These are phyloP conservation scores for Rhipidocladum racemiflorum DNA, from an alignment of 176 grass and related monocot species.

Conservation along the genomic window DNA sequence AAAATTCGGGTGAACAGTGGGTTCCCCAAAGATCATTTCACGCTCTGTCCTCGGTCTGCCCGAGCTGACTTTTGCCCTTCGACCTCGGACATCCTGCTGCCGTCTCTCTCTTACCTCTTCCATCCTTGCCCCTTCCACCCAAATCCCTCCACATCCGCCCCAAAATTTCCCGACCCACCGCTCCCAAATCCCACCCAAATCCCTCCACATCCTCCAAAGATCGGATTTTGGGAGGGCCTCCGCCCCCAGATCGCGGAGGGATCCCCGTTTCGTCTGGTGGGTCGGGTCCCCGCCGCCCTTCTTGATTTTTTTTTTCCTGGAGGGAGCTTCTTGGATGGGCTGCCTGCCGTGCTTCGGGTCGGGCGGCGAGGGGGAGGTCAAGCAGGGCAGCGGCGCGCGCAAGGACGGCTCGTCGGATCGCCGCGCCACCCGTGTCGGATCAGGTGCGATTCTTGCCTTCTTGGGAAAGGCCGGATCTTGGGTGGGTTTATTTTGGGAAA, in stretches of 20 bases:
- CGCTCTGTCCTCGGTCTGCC: not conserved
- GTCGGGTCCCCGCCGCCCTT: conserved; percentile 32
- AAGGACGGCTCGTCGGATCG: conserved; percentile 50
- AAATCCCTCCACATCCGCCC: conserved; percentile 15
- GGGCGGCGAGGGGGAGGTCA: conserved; percentile 43
- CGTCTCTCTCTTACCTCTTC: not conserved
- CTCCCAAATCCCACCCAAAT: conserved; percentile 44
- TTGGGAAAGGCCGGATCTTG: conserved; percentile 41
- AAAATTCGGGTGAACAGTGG: no score
- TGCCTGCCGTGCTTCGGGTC: conserved; percentile 85
- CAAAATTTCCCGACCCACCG: conserved; percentile 37
- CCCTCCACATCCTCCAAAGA: conserved; percentile 17
- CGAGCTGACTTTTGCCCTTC: conserved; percentile 62
- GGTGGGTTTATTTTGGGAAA: conserved; percentile 22
- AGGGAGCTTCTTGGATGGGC: conserved; percentile 59
- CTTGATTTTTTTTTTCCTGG: conserved; percentile 13
- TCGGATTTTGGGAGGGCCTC: conserved; percentile 34
- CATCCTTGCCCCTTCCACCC: conserved; percentile 25
- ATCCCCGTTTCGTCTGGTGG: conserved; percentile 45
- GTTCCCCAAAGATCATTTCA: not conserved
- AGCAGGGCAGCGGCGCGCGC: conserved; percentile 32
- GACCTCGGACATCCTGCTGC: conserved; percentile 22
- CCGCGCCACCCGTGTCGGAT: conserved; percentile 44
- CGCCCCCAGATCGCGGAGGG: conserved; percentile 48
- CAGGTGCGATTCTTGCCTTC: conserved; percentile 44